Conservation (phyloP, 257 asterid species). For the Phtheirospermum japonicum region DNA sequence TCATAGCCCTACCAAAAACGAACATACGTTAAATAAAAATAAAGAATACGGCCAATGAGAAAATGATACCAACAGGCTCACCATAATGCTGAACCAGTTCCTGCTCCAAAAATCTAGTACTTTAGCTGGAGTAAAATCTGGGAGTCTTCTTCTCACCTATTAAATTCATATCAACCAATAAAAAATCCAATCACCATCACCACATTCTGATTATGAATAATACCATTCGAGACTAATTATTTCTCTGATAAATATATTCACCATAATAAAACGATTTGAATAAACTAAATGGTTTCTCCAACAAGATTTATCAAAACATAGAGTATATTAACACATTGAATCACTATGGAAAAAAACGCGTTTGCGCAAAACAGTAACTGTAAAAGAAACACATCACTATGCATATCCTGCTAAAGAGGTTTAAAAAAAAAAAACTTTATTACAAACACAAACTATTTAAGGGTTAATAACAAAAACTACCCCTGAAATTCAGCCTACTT, state of each 20-base stretch:
- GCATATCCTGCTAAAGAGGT: conserved; percentile 1
- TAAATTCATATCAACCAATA: conserved; percentile 26
- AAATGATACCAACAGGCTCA: conserved; percentile 38
- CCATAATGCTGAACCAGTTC: conserved; percentile 98
- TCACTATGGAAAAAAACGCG: neutral
- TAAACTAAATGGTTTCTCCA: neutral
- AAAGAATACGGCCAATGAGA: conserved; percentile 12
- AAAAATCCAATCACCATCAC: conserved; percentile 22
- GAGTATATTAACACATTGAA: conserved; percentile 10
- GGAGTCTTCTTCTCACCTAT: conserved; percentile 81
- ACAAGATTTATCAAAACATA: conserved; percentile 6
- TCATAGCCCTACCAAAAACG: conserved; percentile 65
- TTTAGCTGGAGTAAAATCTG: conserved; percentile 73
- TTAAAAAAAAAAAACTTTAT: neutral
- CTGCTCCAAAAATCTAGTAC: conserved; percentile 98
- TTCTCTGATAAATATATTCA: conserved; percentile 8
- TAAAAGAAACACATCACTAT: neutral
- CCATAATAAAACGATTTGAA: conserved; percentile 3
- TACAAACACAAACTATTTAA: neutral
- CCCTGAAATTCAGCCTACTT: neutral
- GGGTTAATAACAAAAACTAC: neutral
- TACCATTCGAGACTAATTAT: conserved; percentile 18
- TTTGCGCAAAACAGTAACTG: neutral
- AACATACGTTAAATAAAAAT: conserved; percentile 6
- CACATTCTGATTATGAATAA: conserved; percentile 6